These are phyloP conservation scores for Sonneratia alba DNA, from an alignment of 345 rosid species.

Conservation along the genomic window DNA sequence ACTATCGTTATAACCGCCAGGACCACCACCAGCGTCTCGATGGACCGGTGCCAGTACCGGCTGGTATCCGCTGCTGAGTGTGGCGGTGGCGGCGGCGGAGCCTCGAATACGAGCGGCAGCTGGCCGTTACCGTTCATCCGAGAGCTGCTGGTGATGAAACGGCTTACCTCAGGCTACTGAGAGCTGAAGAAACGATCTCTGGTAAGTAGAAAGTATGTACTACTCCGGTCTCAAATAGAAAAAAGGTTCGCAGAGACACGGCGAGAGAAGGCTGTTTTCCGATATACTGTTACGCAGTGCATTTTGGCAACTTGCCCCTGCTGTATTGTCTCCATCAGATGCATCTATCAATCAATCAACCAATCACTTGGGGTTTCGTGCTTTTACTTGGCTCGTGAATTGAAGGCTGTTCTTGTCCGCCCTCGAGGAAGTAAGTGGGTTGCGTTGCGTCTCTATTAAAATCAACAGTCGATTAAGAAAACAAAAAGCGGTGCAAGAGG, in stretches of 20 bases:
- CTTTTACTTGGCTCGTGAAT: no score
- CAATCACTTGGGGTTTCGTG: no score
- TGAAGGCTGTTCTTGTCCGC: no score
- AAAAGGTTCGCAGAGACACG: no score
- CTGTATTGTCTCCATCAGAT: no score
- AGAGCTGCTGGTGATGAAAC: neutral
- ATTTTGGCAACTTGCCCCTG: no score
- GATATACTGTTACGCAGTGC: neutral
- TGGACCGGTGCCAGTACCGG: constrained; percentile 35
- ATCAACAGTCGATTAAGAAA: no score
- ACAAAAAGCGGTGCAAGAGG: no score
- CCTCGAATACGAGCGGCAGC: neutral
- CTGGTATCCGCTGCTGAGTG: constrained; percentile 21
- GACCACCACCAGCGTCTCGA: constrained; percentile 71
- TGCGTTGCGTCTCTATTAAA: no score
- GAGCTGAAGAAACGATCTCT: neutral
- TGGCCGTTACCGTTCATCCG: constrained; percentile 3
- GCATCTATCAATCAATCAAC: no score
- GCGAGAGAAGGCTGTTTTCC: neutral
- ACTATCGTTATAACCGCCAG: constrained; percentile 68
- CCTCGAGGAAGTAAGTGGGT: no score
- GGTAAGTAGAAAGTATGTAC: neutral
- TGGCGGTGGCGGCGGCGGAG: constrained; percentile 10
- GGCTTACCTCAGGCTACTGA: neutral
- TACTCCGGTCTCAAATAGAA: neutral